Evolutionary conservation across 192 early-diverging fungal species (phyloP).

Genomic region (Paraglomus brasilianum): DNA sequence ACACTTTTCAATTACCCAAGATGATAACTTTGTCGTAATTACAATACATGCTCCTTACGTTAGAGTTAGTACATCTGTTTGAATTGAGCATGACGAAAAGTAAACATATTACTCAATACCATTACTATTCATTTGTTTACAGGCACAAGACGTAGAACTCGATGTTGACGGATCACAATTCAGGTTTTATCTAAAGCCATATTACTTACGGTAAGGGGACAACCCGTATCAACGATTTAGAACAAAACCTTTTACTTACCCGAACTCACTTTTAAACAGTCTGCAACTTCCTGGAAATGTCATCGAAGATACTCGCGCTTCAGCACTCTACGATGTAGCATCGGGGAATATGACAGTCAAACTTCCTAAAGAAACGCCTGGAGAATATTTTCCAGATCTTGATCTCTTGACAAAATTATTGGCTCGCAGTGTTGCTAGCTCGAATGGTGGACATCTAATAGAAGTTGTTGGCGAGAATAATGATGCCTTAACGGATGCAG

Average conservation of each 20-base stretch:
- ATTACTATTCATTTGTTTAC: slow-evolving; percentile 12
- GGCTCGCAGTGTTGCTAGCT: slow-evolving; percentile 47
- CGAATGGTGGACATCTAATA: slow-evolving; percentile 51
- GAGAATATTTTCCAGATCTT: slow-evolving; percentile 83
- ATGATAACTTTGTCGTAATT: slow-evolving; percentile 72
- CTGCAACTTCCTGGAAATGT: slow-evolving; percentile 80
- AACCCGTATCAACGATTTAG: not conserved
- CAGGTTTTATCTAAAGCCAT: slow-evolving; percentile 86
- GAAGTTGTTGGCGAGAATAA: slow-evolving; percentile 53
- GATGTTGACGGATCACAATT: slow-evolving; percentile 80
- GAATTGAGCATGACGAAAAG: not conserved
- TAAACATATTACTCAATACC: not conserved
- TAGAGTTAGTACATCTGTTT: slow-evolving; percentile 37
- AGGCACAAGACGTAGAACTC: slow-evolving; percentile 87
- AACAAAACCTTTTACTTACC: not conserved
- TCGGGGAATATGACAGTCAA: slow-evolving; percentile 68
- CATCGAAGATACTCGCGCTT: slow-evolving; percentile 82
- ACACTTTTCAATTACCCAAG: slow-evolving; percentile 74
- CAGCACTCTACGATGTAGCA: slow-evolving; percentile 76
- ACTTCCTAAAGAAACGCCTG: slow-evolving; percentile 77
- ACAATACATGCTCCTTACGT: slow-evolving; percentile 81
- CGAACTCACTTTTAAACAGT: slow-evolving; percentile 36
- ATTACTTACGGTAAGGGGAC: slow-evolving; percentile 73
- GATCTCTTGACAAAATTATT: slow-evolving; percentile 88
- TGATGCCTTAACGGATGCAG: slow-evolving; percentile 34